A percentile compares a stretch with the other conserved stretches of the same genome.
phyloP scores from a whole-genome alignment of 1,139 yeast species.

The Debaryomyces singareniensis region DNA sequence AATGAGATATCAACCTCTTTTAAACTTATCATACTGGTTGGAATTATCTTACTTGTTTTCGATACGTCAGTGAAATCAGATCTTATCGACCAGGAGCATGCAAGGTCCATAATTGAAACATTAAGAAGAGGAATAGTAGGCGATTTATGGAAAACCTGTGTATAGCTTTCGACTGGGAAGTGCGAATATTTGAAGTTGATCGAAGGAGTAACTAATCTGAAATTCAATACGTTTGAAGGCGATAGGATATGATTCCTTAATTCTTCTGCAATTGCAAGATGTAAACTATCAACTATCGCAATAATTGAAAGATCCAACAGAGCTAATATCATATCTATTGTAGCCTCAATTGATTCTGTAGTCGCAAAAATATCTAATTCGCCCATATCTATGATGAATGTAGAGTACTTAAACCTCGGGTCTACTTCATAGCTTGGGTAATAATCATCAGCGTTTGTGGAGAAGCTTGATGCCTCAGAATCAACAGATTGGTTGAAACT shows the following conservation, averaged over 20 bases:
- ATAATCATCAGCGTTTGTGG: conserved; percentile 36
- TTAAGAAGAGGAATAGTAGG: conserved; percentile 17
- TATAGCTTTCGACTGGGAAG: conserved; percentile 13
- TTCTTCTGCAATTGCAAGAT: conserved; percentile 48
- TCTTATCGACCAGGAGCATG: conserved; percentile 20
- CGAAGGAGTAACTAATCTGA: conserved; percentile 47
- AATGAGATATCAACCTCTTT: conserved; percentile 20
- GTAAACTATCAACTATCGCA: conserved; percentile 57
- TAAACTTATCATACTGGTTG: conserved; percentile 6
- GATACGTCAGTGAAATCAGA: conserved; percentile 2
- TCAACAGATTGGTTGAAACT: conserved; percentile 5
- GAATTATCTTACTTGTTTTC: not conserved
- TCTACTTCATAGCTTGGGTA: conserved; percentile 39
- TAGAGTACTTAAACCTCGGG: conserved; percentile 47
- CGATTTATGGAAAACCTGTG: conserved; percentile 12
- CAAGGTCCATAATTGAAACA: conserved; percentile 28
- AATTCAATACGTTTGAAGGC: conserved; percentile 32
- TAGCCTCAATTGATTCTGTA: conserved; percentile 25
- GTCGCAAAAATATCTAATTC: conserved; percentile 30
- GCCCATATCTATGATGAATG: conserved; percentile 48
- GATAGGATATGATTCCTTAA: conserved; percentile 32
- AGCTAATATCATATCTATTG: conserved; percentile 26
- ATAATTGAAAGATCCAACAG: conserved; percentile 34
- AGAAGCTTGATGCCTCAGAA: conserved; percentile 18
- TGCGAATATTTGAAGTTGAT: conserved; percentile 43